Conservation (phyloP, 1,139 yeast genomes). For the Suhomyces panamericanus region DNA sequence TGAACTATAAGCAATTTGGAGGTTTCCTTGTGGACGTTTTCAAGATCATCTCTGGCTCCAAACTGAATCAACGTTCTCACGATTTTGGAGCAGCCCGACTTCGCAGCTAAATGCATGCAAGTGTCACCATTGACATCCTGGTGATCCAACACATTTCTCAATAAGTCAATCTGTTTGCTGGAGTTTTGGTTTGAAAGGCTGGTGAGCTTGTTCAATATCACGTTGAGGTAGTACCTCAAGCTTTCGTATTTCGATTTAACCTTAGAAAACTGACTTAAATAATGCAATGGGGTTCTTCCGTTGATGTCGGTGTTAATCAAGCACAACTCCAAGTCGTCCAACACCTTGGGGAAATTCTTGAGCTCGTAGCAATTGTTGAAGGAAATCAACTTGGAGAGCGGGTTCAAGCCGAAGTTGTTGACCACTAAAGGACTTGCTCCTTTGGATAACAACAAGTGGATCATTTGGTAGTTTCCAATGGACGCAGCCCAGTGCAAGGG, state of each 20-base stretch:
- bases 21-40: constrained; percentile 43
- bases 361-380: constrained; percentile 87
- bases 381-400: constrained; percentile 77
- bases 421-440: constrained; percentile 79
- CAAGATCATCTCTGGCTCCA: constrained; percentile 51
- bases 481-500: constrained; percentile 98
- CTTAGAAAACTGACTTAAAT: constrained; percentile 62
- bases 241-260: constrained; percentile 50
- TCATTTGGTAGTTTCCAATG: constrained; percentile 74
- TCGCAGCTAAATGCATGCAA: constrained; percentile 62
- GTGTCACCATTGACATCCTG: constrained; percentile 72
- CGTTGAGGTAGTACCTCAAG: constrained; percentile 39
- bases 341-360: constrained; percentile 68
- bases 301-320: constrained; percentile 69
- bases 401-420: constrained; percentile 78
- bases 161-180: constrained; percentile 40
- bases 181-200: constrained; percentile 33
- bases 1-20: constrained; percentile 35
- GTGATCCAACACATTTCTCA: constrained; percentile 64
- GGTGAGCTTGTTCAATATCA: constrained; percentile 39
- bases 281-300: constrained; percentile 74
- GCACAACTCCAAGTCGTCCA: constrained; percentile 70
- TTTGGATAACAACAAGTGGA: constrained; percentile 64
- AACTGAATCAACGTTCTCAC: constrained; percentile 40
- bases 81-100: constrained; percentile 40